phyloP scores from a whole-genome alignment of 164 flowering plant genomes.

The Litsea cubeba region DNA sequence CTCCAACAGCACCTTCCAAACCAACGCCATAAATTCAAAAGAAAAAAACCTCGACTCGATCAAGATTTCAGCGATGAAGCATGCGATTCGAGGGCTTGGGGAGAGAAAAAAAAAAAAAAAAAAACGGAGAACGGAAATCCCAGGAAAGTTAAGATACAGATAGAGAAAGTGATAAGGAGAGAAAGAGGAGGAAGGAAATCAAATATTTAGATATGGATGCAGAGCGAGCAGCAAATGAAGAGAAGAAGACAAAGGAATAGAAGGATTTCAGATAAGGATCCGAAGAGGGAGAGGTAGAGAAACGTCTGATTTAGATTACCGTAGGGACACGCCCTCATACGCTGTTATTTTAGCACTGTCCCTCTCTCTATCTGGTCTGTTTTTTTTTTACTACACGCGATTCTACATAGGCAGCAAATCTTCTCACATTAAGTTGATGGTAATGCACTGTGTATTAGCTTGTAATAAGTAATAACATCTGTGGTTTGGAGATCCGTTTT shows the following conservation, averaged over 20 bases:
- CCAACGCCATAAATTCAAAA: constrained; percentile 33
- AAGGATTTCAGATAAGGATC: constrained; percentile 35
- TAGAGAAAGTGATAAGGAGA: neutral
- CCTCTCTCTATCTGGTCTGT: neutral
- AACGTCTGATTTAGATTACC: constrained; percentile 31
- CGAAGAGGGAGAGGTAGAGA: constrained; percentile 35
- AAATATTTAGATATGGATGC: constrained; percentile 22
- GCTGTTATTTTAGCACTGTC: neutral
- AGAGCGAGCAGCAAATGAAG: constrained; percentile 2
- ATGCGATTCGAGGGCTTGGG: constrained; percentile 31
- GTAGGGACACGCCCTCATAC: constrained; percentile 28
- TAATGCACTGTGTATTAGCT: no score
- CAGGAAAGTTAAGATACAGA: neutral
- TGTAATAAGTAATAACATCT: no score
- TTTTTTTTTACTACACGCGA: neutral
- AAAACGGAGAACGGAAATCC: constrained; percentile 1
- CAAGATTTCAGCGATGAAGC: constrained; percentile 23
- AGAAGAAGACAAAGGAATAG: constrained; percentile 21
- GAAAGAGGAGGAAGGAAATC: constrained; percentile 4
- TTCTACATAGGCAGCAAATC: neutral
- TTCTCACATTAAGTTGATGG: neutral
- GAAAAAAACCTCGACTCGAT: constrained; percentile 35
- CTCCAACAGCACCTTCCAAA: constrained; percentile 35
- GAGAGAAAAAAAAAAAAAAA: neutral
- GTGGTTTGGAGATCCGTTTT: neutral